Evolutionary conservation across 768 basidiomycete species (phyloP).

Genomic region (Tylopilus balloui): DNA sequence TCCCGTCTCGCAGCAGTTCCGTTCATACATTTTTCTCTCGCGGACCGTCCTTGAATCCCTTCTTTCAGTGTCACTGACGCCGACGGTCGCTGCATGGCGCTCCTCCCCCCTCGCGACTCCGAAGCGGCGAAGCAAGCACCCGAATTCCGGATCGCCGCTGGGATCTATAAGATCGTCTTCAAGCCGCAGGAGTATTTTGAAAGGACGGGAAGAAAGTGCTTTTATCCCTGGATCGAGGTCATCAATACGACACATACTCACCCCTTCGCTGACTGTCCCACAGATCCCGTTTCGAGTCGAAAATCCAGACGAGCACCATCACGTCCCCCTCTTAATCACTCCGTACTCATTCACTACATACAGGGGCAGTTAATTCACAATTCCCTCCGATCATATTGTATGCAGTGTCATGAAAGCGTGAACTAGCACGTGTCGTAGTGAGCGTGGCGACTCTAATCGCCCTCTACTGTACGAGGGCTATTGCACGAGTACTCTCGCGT

Average conservation of each 20-base stretch:
- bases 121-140: slow-evolving; percentile 39
- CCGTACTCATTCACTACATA: slow-evolving; percentile 92
- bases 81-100: slow-evolving; percentile 77
- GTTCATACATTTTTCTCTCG: slow-evolving; percentile 3
- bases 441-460: slow-evolving; percentile 8
- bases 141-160: slow-evolving; percentile 41
- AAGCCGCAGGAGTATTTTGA: slow-evolving; percentile 81
- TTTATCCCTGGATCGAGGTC: slow-evolving; percentile 93
- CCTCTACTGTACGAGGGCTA: slow-evolving; percentile 20
- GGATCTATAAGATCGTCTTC: slow-evolving; percentile 80
- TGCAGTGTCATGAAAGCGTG: slow-evolving; percentile 5
- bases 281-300: slow-evolving; percentile 77
- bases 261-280: slow-evolving; percentile 5
- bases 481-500: slow-evolving; percentile 65
- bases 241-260: slow-evolving; percentile 7
- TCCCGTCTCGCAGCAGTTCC: slow-evolving; percentile 58
- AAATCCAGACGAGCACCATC: slow-evolving; percentile 78
- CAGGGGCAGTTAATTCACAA: slow-evolving; percentile 63
- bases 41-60: background rate
- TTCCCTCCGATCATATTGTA: slow-evolving; percentile 3
- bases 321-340: slow-evolving; percentile 88
- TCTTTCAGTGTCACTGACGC: slow-evolving; percentile 62
- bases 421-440: background rate
- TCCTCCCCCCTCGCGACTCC: slow-evolving; percentile 56
- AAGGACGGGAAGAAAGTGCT: slow-evolving; percentile 54